These are phyloP conservation scores for Ascochyta viciae-villosae DNA, from an alignment of 2,329 filamentous ascomycete species.

Conservation along the genomic window DNA sequence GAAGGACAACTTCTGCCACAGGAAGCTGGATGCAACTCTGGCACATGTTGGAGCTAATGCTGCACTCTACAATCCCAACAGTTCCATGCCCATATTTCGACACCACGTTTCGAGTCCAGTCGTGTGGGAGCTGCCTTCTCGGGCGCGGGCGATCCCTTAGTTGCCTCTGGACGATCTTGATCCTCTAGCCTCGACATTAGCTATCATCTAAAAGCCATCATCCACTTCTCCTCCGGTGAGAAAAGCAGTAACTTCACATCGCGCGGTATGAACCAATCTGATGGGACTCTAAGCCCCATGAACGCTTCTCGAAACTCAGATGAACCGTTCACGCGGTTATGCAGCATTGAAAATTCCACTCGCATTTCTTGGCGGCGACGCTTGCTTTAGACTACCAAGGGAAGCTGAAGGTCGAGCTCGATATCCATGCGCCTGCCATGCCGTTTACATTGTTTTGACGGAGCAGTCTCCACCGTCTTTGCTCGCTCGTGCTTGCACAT, in stretches of 20 bases:
- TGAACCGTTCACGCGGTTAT: background rate
- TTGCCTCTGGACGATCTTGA: background rate
- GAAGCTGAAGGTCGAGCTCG: background rate
- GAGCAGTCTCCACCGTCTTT: background rate
- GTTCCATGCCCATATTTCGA: constrained; percentile 3
- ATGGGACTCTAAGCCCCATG: background rate
- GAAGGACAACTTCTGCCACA: background rate
- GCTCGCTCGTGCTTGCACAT: background rate
- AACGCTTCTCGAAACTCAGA: background rate
- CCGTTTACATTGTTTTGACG: background rate
- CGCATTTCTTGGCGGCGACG: background rate
- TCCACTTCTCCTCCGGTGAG: constrained; percentile 6
- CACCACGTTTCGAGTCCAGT: background rate
- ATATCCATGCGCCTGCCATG: background rate
- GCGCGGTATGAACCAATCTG: background rate
- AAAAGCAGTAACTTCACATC: background rate
- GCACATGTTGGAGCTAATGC: constrained; percentile 1
- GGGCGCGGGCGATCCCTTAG: background rate
- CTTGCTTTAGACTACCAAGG: background rate
- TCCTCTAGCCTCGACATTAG: constrained; percentile 1
- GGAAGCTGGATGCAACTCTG: background rate
- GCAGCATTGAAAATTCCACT: background rate
- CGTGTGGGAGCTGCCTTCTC: constrained; percentile 3
- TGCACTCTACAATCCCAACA: constrained; percentile 10
- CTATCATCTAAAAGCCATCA: background rate